Percentiles rank a stretch among this genome's conserved stretches.
phyloP scores from a whole-genome alignment of 805 yeast genomes.

The Saturnispora halmiae region DNA sequence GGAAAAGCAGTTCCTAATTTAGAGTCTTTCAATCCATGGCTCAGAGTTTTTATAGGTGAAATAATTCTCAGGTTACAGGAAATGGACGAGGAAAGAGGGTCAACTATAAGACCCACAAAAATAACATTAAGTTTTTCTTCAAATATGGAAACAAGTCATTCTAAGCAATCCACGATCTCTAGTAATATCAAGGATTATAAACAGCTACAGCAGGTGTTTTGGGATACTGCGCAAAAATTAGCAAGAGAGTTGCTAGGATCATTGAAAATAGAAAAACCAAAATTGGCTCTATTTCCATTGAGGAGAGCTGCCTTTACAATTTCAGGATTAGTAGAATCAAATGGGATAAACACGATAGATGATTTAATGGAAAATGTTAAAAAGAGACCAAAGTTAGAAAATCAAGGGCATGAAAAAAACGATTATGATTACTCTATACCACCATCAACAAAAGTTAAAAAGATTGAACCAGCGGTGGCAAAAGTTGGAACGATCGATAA shows the following conservation, averaged over 20 bases:
- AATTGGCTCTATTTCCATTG: slow-evolving; percentile 35
- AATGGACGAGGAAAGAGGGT: slow-evolving; percentile 52
- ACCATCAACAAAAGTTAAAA: background rate
- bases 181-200: slow-evolving; percentile 30
- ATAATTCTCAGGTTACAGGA: slow-evolving; percentile 62
- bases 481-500: background rate
- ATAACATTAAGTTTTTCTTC: slow-evolving; percentile 34
- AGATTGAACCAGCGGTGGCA: background rate
- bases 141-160: slow-evolving; percentile 18
- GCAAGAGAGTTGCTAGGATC: slow-evolving; percentile 19
- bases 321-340: slow-evolving; percentile 37
- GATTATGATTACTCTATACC: too few relatives aligned
- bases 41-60: slow-evolving; percentile 76
- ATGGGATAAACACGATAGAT: slow-evolving; percentile 21
- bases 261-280: slow-evolving; percentile 20
- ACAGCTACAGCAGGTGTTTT: slow-evolving; percentile 27
- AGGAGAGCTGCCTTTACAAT: slow-evolving; percentile 42
- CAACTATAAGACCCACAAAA: slow-evolving; percentile 45
- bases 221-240: slow-evolving; percentile 16
- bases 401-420: too few relatives aligned
- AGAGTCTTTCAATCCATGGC: slow-evolving; percentile 65
- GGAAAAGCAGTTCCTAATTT: slow-evolving; percentile 41
- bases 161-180: slow-evolving; percentile 35
- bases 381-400: slow-evolving; percentile 8
- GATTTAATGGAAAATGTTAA: slow-evolving; percentile 16